Percentiles rank a stretch among this genome's conserved stretches.
Evolutionary conservation across 352 stramenopile genomes (phyloP).

Genomic region (Pythium scleroteichum): DNA sequence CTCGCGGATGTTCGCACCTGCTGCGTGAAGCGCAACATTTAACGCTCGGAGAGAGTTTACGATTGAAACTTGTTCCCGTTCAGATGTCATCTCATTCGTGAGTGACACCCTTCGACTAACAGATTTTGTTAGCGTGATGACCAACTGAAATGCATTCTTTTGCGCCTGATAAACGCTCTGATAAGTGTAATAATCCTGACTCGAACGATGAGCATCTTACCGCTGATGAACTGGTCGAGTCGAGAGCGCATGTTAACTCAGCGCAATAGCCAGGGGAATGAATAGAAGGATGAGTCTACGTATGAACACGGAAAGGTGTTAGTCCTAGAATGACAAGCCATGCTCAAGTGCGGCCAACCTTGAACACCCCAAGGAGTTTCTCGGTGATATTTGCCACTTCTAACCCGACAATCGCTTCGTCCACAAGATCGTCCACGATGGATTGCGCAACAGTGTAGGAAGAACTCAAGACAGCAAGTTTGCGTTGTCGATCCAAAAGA

Average conservation of each 20-base stretch:
- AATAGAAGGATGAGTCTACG: conserved; percentile 68
- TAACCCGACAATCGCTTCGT: conserved; percentile 59
- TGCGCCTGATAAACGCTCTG: conserved; percentile 45
- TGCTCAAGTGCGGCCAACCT: conserved; percentile 37
- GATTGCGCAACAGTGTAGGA: conserved; percentile 34
- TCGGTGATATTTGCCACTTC: conserved; percentile 74
- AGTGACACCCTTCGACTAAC: conserved; percentile 53
- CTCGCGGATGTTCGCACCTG: conserved; percentile 46
- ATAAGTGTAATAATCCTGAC: neutral
- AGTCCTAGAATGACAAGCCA: neutral
- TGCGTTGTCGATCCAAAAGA: conserved; percentile 13
- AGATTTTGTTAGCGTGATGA: conserved; percentile 75
- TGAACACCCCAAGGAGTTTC: conserved; percentile 68
- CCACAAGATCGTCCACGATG: conserved; percentile 53
- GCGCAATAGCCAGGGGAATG: conserved; percentile 63
- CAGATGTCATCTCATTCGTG: conserved; percentile 33
- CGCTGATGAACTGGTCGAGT: conserved; percentile 35
- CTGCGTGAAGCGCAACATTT: conserved; percentile 69
- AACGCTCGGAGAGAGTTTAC: conserved; percentile 68
- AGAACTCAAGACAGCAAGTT: conserved; percentile 10
- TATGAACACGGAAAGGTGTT: no score
- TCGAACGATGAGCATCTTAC: conserved; percentile 12
- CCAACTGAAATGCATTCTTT: conserved; percentile 68
- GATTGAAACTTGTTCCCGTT: conserved; percentile 60
- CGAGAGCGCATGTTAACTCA: conserved; percentile 48